Base-by-base conservation (phyloP, 148 eudicot genomes). In the Hydrangea macrophylla region DNA sequence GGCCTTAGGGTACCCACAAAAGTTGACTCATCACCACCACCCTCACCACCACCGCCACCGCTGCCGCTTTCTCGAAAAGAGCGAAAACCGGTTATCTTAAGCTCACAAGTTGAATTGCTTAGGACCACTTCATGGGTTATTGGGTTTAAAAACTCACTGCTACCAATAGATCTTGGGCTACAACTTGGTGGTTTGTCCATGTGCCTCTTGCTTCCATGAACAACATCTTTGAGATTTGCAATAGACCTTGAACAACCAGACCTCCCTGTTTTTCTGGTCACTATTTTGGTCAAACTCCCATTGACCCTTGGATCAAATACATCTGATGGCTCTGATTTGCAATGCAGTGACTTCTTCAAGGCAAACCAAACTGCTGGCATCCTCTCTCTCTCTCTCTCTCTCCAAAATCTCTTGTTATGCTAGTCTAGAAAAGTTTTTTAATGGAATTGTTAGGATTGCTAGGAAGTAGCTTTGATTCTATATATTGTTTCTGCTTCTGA, bases 71-170 rank as follows among this genome's bases (percentile, higher is more conserved):
- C 73, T 39, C 60, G 76, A 25, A 45, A 62, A 33, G 60, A 32
- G 39, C 65, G 65, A 67, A 44, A 51, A 4, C 69, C 70, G 17
- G 79, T 77, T n/a, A 75, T 71, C 64, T 78, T 78, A 26, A 83
- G 71, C 25, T 82, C 86, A 73, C 82, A 75, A 32, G 73, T 75
- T 12, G 76, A 73, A 51, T 73, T 70, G 42, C 70, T 74, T 1
- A 83, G 64, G 64, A 81, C 77, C 18, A 85, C 80, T 59, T 81
- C 79, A 64, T 85, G 87, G 24, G 84, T 78, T 51, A 77, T 75
- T n/a, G 92, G 92, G 53, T 88, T 81, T 17, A 81, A 70, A 65
- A 85, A 76, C 31, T 85, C n/a, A n/a, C n/a, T n/a, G n/a, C n/a
- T n/a, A n/a, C n/a, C n/a, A n/a, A n/a, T n/a, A n/a, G n/a, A n/a